These are phyloP conservation scores for Talaromyces funiculosus DNA, from an alignment of 2,329 filamentous ascomycete genomes.

Conservation along the genomic window DNA sequence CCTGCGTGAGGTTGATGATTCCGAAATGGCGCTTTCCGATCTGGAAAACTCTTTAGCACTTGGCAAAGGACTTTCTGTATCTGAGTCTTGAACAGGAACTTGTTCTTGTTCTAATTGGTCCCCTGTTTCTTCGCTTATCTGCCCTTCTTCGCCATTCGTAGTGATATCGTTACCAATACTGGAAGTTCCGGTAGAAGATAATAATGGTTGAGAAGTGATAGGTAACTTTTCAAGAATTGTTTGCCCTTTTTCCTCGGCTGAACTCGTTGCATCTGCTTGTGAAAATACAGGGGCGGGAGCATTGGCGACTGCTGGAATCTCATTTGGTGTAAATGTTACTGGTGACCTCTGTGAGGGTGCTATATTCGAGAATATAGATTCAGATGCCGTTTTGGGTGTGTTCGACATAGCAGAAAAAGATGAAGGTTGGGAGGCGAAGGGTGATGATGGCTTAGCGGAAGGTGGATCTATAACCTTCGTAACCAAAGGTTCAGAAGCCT, in stretches of 20 bases:
- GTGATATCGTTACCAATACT: neutral
- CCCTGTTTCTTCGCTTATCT: neutral
- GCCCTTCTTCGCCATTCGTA: neutral
- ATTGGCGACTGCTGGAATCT: neutral
- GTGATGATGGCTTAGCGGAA: neutral
- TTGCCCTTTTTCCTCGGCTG: neutral
- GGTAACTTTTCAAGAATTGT: neutral
- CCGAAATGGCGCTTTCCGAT: conserved; percentile 1
- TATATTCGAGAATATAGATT: neutral
- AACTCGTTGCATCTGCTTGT: neutral
- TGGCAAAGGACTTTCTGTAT: neutral
- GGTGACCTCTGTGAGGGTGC: neutral
- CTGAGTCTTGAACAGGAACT: neutral
- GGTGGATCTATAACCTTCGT: neutral
- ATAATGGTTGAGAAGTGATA: neutral
- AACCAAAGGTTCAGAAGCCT: neutral
- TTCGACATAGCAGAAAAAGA: neutral
- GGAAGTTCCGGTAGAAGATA: neutral
- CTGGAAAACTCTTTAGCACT: neutral
- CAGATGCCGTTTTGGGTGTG: neutral
- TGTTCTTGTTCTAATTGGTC: neutral
- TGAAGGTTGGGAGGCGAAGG: neutral
- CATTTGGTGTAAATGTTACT: neutral
- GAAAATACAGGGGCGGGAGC: neutral
- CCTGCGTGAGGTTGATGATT: conserved; percentile 6